Percentiles rank a stretch among this genome's conserved stretches.
These are phyloP conservation scores for Tremella fuciformis DNA, from an alignment of 768 basidiomycete genomes.

Conservation along the genomic window DNA sequence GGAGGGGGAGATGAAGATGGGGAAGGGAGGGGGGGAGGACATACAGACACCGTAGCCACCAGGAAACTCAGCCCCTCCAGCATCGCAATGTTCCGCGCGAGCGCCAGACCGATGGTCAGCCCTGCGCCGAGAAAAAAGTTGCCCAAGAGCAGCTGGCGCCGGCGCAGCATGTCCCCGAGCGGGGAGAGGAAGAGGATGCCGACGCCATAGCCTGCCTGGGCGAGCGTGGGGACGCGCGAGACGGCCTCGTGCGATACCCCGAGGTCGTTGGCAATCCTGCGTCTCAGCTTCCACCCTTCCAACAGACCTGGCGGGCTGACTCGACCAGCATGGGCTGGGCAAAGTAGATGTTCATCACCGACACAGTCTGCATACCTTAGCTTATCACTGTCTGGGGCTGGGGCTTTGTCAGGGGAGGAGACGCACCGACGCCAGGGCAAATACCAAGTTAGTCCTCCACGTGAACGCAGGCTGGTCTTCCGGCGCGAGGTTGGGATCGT, in stretches of 20 bases:
- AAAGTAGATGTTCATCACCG: slow-evolving; percentile 68
- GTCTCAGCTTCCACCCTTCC: slow-evolving; percentile 1
- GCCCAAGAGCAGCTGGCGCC: slow-evolving; percentile 66
- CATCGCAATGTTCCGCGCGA: slow-evolving; percentile 61
- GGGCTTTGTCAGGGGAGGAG: neutral
- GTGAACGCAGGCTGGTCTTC: slow-evolving; percentile 36
- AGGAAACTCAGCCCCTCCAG: slow-evolving; percentile 71
- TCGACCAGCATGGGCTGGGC: slow-evolving; percentile 64
- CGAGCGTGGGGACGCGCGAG: slow-evolving; percentile 51
- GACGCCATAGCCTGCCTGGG: slow-evolving; percentile 61
- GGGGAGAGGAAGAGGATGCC: slow-evolving; percentile 75
- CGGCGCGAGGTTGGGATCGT: slow-evolving; percentile 46
- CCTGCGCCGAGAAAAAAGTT: slow-evolving; percentile 59
- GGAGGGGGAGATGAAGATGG: neutral
- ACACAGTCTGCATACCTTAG: slow-evolving; percentile 29
- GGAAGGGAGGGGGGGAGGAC: neutral
- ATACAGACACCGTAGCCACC: slow-evolving; percentile 66
- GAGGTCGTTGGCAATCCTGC: slow-evolving; percentile 46
- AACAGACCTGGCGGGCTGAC: slow-evolving; percentile 41
- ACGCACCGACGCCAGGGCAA: slow-evolving; percentile 66
- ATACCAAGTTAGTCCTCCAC: slow-evolving; percentile 56
- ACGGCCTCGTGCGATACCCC: slow-evolving; percentile 40
- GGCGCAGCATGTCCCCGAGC: slow-evolving; percentile 74
- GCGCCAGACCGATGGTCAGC: slow-evolving; percentile 68
- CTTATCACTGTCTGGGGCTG: neutral